Evolutionary conservation across 73 alveolate genomes (phyloP).

Genomic region (Tetrahymena elliotti): DNA sequence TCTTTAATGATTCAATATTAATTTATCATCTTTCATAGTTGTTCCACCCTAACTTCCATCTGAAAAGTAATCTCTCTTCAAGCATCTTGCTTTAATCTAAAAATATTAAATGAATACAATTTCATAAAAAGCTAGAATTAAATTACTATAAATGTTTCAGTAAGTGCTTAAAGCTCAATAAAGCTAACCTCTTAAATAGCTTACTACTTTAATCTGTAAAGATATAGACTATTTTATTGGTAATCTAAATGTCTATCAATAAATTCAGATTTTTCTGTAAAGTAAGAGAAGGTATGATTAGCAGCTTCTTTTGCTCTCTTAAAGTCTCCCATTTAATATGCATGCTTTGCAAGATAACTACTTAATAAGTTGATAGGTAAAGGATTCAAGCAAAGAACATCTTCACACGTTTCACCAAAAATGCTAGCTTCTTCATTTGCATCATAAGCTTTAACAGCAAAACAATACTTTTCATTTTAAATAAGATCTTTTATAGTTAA

Average conservation of each 20-base stretch:
- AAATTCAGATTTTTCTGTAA: constrained; percentile 25
- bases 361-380: constrained; percentile 71
- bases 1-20: not conserved
- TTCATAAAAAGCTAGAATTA: not conserved
- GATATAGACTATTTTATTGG: not conserved
- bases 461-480: constrained; percentile 87
- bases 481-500: constrained; percentile 73
- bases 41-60: constrained; percentile 13
- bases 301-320: constrained; percentile 79
- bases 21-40: constrained; percentile 1
- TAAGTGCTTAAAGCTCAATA: constrained; percentile 7
- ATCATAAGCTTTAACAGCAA: constrained; percentile 88
- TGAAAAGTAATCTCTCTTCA: not conserved
- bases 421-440: constrained; percentile 79
- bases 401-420: constrained; percentile 91
- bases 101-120: not conserved
- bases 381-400: constrained; percentile 77
- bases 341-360: constrained; percentile 77
- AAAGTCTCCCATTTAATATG: constrained; percentile 80
- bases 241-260: constrained; percentile 11
- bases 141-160: constrained; percentile 29
- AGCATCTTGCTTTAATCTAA: not conserved
- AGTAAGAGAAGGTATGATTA: constrained; percentile 36
- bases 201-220: constrained; percentile 6
- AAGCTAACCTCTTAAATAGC: constrained; percentile 8